Evolutionary conservation across 1,284 basidiomycete species (phyloP).

Genomic region (Ustilago cynodontis): DNA sequence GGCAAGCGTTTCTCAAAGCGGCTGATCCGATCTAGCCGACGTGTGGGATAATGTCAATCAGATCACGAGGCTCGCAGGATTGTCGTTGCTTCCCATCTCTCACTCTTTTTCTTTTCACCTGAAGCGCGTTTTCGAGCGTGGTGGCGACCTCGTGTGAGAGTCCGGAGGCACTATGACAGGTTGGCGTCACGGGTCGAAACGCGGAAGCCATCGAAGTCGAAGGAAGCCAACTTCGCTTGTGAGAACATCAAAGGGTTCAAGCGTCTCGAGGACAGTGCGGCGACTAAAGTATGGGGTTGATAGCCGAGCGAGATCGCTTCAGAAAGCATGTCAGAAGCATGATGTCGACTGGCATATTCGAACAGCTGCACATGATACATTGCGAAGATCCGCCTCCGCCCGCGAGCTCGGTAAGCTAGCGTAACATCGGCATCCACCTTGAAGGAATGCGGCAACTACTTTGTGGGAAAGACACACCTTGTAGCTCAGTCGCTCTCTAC

Average conservation of each 20-base stretch:
- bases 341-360: background rate
- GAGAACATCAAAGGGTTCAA: conserved; percentile 1
- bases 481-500: too few species aligned
- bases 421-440: background rate
- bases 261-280: conserved; percentile 1
- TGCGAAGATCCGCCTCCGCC: background rate
- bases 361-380: background rate
- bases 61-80: conserved; percentile 1
- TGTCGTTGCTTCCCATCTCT: background rate
- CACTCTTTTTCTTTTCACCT: background rate
- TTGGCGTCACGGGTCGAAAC: background rate
- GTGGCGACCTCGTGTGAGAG: background rate
- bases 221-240: background rate
- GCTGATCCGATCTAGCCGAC: conserved; percentile 13
- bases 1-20: background rate
- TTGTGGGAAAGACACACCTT: too few species aligned
- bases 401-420: background rate
- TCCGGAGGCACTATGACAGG: background rate
- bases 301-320: too few species aligned
- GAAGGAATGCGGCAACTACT: too few species aligned
- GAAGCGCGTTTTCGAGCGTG: background rate
- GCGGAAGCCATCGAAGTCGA: too few species aligned
- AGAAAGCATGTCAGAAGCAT: background rate
- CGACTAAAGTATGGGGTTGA: background rate
- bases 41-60: conserved; percentile 5